Base-by-base conservation (phyloP, 192 early-diverging fungal genomes). In the Linnemannia elongata region DNA sequence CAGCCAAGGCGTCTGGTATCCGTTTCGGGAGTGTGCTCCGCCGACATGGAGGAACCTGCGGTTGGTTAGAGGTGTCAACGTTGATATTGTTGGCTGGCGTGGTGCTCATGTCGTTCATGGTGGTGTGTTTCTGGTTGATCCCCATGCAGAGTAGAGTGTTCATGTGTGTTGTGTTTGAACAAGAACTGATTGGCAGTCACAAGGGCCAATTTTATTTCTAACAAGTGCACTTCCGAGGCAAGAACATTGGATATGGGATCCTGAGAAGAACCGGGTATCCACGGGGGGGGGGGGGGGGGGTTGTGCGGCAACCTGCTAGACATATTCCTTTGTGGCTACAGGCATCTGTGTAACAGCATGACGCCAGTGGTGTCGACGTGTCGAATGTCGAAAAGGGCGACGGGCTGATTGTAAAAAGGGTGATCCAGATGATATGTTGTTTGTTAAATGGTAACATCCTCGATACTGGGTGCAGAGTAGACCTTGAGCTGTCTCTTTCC, bases 401-500 rank as follows among this genome's bases (percentile, higher is more conserved):
- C 1, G 54, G 36, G 39, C 41, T 33, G 15, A 27, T 33, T 42
- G n/a, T 30, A 22, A 24, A 8, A 18, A 20, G 15, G 12, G 35
- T 5, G n/a, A 38, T 42, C 35, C 6, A 18, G 4, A n/a, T 12
- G 20, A 55, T 44, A 0, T 15, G 5, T 52, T 52, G 17, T 52
- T 52, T 49, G 0, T 52, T 87, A 87, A 18, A 87, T 39, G 7
- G 85, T 87, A 13, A 95, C 89, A 80, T 94, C 94, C 80, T 89
- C 88, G 70, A 95, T 92, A 69, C 90, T 91, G 15, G 93, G 92
- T 20, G 91, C 82, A 78, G 84, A 88, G 78, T 94, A 95, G 36
- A 90, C 90, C 68, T 94, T 90, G 52, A 95, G 82, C 72, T 94
- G 93, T 33, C 92, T 88, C 38, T 91, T 90, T 13, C 95, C 95